Base-by-base conservation (phyloP, 371 early-diverging fungal genomes). In the Mucor indicus region DNA sequence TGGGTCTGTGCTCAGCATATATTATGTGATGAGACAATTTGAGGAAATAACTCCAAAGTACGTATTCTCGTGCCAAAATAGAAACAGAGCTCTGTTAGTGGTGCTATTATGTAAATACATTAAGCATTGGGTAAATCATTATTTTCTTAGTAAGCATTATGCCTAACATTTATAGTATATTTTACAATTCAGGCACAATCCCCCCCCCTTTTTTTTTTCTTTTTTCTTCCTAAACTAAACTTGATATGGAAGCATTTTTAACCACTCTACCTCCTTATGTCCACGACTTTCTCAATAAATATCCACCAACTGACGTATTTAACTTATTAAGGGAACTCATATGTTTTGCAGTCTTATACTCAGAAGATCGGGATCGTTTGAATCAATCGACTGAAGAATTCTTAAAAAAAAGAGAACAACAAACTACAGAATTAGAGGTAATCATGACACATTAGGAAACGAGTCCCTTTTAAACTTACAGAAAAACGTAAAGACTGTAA, bases 181-280 rank as follows among this genome's bases (percentile, higher is more conserved):
- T n/a, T n/a, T n/a, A n/a, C n/a, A n/a, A n/a, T n/a, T n/a, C n/a
- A n/a, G n/a, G n/a, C n/a, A 11, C n/a, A 27, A 27, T 38, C 38
- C 3, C 17, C 11, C 2, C 1, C 15, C 39, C 35, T 35, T 48
- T 19, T 3, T 13, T 44, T 27, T 21, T 30, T 23, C 22, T 32
- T 39, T 13, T 47, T 17, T 30, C 23, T 25, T 40, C 25, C 7
- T 11, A 10, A 35, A 27, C 11, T 27, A 11, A 27, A 27, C 11
- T 27, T 5, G n/a, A 31, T 21, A 76, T 76, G 76, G 76, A 76
- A 49, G 50, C 64, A 4, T 76, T 76, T 55, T 40, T 76, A 15
- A 57, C 61, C 8, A 76, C 72, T 24, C 57, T 76, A 51, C 76
- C 76, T 22, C 72, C 76, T 33, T 72, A 72, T 53, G 76, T 76